Evolutionary conservation across 2,329 filamentous ascomycete genomes (phyloP).

Genomic region (Pseudonectria foliicola): DNA sequence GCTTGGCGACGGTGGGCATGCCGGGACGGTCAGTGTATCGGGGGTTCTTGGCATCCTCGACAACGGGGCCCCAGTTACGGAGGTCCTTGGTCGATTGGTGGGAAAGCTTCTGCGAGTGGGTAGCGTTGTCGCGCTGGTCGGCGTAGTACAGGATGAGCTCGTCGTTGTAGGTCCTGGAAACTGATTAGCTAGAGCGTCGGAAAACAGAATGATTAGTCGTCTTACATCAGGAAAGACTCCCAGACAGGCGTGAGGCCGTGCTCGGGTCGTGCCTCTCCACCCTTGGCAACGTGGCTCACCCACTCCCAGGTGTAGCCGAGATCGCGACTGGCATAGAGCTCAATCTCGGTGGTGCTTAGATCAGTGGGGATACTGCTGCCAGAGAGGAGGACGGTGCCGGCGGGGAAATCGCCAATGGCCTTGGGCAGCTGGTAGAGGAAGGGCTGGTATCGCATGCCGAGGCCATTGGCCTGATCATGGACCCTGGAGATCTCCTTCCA

Average conservation of each 20-base stretch:
- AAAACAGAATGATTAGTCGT: neutral
- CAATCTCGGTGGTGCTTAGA: constrained; percentile 58
- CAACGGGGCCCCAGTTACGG: constrained; percentile 48
- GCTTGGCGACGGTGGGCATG: constrained; percentile 55
- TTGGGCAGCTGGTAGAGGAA: constrained; percentile 57
- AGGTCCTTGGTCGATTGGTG: constrained; percentile 57
- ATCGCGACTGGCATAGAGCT: constrained; percentile 60
- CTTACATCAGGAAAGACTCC: constrained; percentile 59
- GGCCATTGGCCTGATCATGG: constrained; percentile 55
- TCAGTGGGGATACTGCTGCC: constrained; percentile 54
- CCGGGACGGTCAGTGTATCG: constrained; percentile 58
- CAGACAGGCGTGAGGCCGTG: constrained; percentile 64
- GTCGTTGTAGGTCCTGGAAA: constrained; percentile 43
- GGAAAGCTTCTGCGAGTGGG: constrained; percentile 60
- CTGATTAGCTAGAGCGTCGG: neutral
- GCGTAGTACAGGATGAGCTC: constrained; percentile 62
- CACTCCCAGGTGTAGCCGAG: constrained; percentile 58
- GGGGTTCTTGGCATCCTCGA: constrained; percentile 54
- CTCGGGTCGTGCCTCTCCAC: constrained; percentile 53
- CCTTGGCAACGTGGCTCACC: constrained; percentile 56
- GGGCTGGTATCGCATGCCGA: constrained; percentile 63
- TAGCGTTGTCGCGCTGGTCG: constrained; percentile 55
- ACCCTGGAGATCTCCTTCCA: constrained; percentile 60
- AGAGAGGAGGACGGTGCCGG: constrained; percentile 56
- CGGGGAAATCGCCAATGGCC: constrained; percentile 47